Conservation (phyloP, 352 stramenopile genomes). For the Stramenopiles sp. region DNA sequence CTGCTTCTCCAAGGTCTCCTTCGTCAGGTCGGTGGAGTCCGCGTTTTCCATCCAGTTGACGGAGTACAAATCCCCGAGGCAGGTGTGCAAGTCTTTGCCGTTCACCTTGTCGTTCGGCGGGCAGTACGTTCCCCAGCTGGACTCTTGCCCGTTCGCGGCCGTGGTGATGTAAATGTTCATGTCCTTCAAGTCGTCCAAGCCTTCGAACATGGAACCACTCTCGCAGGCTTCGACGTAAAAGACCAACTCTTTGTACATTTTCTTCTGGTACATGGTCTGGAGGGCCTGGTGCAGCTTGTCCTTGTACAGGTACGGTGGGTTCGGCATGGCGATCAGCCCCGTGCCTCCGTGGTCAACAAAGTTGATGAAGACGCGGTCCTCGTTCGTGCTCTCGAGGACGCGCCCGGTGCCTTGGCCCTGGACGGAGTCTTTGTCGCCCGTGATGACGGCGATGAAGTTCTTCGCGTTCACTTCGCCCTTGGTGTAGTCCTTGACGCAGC, state of each 20-base stretch:
- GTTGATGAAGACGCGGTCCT: constrained; percentile 72
- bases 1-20: constrained; percentile 49
- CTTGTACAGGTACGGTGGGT: constrained; percentile 43
- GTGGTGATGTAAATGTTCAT: constrained; percentile 66
- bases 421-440: constrained; percentile 39
- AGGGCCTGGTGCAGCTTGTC: constrained; percentile 42
- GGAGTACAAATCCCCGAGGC: constrained; percentile 61
- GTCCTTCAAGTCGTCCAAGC: constrained; percentile 40
- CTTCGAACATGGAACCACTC: constrained; percentile 65
- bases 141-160: constrained; percentile 57
- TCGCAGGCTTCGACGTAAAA: constrained; percentile 77
- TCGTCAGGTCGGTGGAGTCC: constrained; percentile 47
- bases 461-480: constrained; percentile 47
- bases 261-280: constrained; percentile 45
- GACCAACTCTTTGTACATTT: constrained; percentile 66
- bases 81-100: constrained; percentile 40
- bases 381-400: constrained; percentile 49
- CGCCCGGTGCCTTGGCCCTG: constrained; percentile 34
- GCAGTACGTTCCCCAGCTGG: constrained; percentile 65
- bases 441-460: constrained; percentile 59
- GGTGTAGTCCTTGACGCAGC: constrained; percentile 47
- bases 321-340: constrained; percentile 53
- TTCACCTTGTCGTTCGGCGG: constrained; percentile 34
- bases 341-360: constrained; percentile 68
- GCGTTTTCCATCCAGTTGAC: constrained; percentile 74